Evolutionary conservation across 345 rosid genomes (phyloP).

Genomic region (Reutealis trisperma): DNA sequence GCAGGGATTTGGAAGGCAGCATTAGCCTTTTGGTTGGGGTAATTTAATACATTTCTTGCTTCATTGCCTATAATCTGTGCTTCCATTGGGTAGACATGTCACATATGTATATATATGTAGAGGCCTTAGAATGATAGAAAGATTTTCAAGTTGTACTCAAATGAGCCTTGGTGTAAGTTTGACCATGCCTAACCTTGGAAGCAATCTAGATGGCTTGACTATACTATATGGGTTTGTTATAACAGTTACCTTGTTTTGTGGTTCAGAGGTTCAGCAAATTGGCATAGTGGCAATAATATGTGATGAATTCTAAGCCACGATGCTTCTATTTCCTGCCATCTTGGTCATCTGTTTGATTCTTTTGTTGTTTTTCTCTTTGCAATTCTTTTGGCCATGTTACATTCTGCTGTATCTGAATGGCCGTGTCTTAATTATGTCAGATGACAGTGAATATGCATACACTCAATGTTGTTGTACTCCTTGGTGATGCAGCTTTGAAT

Average conservation of each 20-base stretch:
- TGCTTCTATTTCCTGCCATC: background rate
- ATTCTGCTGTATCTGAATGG: conserved; percentile 1
- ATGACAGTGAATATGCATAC: conserved; percentile 68
- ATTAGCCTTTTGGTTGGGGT: background rate
- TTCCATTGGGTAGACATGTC: too few species aligned
- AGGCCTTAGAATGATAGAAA: background rate
- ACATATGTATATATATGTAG: background rate
- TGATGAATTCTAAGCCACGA: background rate
- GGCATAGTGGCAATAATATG: background rate
- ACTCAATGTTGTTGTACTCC: conserved; percentile 53
- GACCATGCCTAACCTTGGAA: background rate
- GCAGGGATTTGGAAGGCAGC: background rate
- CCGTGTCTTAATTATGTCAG: conserved; percentile 34
- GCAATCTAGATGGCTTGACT: background rate
- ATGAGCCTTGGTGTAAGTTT: background rate
- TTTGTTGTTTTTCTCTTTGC: background rate
- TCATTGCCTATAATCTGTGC: background rate
- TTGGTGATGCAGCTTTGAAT: conserved; percentile 60
- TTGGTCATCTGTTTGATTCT: background rate
- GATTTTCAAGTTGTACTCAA: background rate
- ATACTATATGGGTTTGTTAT: background rate
- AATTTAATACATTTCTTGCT: background rate
- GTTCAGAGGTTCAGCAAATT: background rate
- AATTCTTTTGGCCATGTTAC: background rate
- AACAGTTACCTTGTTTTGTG: background rate